Base-by-base conservation (phyloP, 257 asterid species). In the Ocimum tenuiflorum region DNA sequence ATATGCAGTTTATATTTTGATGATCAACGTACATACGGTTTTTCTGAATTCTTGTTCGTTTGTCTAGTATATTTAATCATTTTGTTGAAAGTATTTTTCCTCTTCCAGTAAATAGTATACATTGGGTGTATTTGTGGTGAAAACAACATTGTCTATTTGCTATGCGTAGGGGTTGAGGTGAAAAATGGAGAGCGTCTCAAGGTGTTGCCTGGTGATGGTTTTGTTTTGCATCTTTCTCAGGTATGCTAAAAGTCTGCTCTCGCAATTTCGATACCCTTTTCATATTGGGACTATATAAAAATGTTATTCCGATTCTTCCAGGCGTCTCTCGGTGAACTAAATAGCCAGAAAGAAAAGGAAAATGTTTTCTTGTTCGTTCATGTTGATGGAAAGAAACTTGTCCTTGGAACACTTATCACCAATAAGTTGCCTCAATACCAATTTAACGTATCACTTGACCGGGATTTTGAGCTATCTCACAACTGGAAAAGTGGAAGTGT, bases 221-320 rank as follows among this genome's bases (percentile, higher is more conserved):
- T 45, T 77, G 77, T 85, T 60, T 41, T 89, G 82, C 97, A 87
- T 81, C 82, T 89, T 47, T 87, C 97, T 43, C 95, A 87, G 97
- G 97, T 85, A 54, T 57, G 14, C 20, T 12, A 20, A 9, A 10
- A 29, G 38, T 69, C 24, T 43, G 12, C 14, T 73, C 50, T n/a
- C 4, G 10, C 5, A 6, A 4, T 20, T 60, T 3, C 29, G 51
- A 29, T 27, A 4, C 31, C 31, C 31, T 27, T 27, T 4, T 27
- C 31, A 47, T 51, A 35, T 41, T 38, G 45, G 59, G 6, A 33
- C 3, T 13, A 53, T 45, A 6, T 31, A 29, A 22, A 12, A 50
- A 29, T 58, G 43, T 10, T 27, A 2, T 35, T 14, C 1, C 3
- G 22, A 29, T 14, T 29, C 4, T 56, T 36, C 22, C 78, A 89